A percentile compares a stretch with the other conserved stretches of the same genome.
Evolutionary conservation across 805 yeast species (phyloP).

Genomic region (Debaryomyces prosopidis): DNA sequence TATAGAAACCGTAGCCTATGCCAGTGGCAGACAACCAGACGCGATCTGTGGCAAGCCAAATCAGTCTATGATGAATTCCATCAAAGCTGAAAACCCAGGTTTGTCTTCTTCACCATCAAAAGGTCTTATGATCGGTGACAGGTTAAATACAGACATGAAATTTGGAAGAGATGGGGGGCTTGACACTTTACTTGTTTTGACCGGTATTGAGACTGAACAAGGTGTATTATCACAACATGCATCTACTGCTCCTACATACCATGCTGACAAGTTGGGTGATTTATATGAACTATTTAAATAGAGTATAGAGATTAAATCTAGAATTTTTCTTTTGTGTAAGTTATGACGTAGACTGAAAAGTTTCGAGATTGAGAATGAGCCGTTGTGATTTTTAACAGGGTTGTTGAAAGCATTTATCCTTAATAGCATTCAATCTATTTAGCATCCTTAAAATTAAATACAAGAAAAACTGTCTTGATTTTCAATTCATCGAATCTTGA

Average conservation of each 20-base stretch:
- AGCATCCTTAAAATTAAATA: too few relatives aligned
- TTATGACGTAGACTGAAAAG: constrained; percentile 9
- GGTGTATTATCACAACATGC: constrained; percentile 44
- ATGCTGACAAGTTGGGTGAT: constrained; percentile 75
- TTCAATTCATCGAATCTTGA: too few relatives aligned
- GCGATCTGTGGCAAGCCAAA: constrained; percentile 90
- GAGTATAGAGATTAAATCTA: constrained; percentile 3
- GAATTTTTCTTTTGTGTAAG: constrained; percentile 9
- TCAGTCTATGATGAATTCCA: constrained; percentile 85
- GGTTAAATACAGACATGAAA: constrained; percentile 91
- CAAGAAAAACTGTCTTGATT: too few relatives aligned
- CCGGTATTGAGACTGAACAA: constrained; percentile 85
- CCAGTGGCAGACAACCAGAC: constrained; percentile 80
- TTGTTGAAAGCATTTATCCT: too few relatives aligned
- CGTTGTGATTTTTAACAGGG: background rate
- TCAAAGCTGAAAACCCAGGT: constrained; percentile 59
- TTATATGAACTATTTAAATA: constrained; percentile 50
- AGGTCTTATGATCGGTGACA: constrained; percentile 92
- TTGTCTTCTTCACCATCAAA: constrained; percentile 51
- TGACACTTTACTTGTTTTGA: constrained; percentile 82
- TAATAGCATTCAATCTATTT: too few relatives aligned
- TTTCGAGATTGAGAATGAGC: background rate
- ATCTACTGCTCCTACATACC: constrained; percentile 61
- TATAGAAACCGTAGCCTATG: constrained; percentile 71
- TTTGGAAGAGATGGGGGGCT: constrained; percentile 89